These are phyloP conservation scores for Pythium vanterpoolii DNA, from an alignment of 352 stramenopile species.

Conservation along the genomic window DNA sequence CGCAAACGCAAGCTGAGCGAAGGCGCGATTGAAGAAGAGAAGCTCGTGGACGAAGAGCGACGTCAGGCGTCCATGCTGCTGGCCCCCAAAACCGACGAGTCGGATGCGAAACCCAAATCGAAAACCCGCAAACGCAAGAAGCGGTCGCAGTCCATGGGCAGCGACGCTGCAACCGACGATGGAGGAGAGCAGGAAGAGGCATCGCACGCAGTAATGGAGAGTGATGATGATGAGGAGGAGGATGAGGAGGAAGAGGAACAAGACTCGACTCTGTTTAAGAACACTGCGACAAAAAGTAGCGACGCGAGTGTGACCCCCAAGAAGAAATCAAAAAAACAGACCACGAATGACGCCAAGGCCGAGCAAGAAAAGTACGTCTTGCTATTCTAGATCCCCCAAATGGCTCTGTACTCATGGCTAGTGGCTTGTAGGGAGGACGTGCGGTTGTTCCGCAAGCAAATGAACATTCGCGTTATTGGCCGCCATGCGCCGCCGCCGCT, in stretches of 20 bases:
- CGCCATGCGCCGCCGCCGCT: slow-evolving; percentile 67
- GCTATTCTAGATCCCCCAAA: too few species aligned
- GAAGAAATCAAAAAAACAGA: slow-evolving; percentile 31
- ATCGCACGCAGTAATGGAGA: slow-evolving; percentile 25
- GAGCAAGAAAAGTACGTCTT: slow-evolving; percentile 30
- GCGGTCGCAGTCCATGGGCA: slow-evolving; percentile 21
- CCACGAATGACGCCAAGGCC: slow-evolving; percentile 17
- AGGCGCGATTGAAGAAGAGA: slow-evolving; percentile 68
- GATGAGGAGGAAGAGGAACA: slow-evolving; percentile 8
- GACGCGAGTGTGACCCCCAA: slow-evolving; percentile 2
- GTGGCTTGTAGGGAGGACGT: slow-evolving; percentile 43
- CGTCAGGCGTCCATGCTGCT: slow-evolving; percentile 65
- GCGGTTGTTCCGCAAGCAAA: slow-evolving; percentile 64
- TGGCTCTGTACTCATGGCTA: too few species aligned
- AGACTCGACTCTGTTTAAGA: slow-evolving; percentile 44
- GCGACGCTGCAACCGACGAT: slow-evolving; percentile 13
- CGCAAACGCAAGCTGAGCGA: slow-evolving; percentile 85
- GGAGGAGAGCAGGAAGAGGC: slow-evolving; percentile 29
- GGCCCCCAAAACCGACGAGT: slow-evolving; percentile 32
- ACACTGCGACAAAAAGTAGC: slow-evolving; percentile 9
- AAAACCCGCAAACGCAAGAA: slow-evolving; percentile 34
- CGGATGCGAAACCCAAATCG: background rate
- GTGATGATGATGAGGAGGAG: slow-evolving; percentile 18
- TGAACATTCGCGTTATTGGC: slow-evolving; percentile 77
- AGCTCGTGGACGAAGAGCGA: slow-evolving; percentile 62